phyloP scores from a whole-genome alignment of 345 rosid genomes.

The Durio zibethinus region DNA sequence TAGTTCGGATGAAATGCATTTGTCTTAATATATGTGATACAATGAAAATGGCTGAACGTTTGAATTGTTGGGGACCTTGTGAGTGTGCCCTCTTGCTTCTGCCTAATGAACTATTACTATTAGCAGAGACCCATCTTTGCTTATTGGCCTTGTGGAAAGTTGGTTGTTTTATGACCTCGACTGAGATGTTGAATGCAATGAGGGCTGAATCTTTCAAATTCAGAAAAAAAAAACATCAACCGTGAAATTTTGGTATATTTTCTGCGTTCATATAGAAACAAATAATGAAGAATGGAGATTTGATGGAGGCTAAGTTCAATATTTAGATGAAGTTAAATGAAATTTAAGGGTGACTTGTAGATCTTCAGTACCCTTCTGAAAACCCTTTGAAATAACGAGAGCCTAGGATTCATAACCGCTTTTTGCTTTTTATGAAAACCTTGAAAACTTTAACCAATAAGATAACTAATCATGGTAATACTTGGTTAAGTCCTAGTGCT shows the following conservation, averaged over 20 bases:
- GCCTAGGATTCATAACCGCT: neutral
- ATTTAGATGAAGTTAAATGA: neutral
- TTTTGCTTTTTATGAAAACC: neutral
- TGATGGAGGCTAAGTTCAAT: constrained; percentile 1
- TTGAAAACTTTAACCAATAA: constrained; percentile 4
- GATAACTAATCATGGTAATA: neutral
- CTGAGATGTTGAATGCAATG: neutral
- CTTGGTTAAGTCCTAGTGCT: neutral
- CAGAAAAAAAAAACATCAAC: neutral
- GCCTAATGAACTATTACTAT: neutral
- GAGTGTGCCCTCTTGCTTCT: neutral
- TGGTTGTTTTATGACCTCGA: neutral
- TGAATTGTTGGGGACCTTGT: neutral
- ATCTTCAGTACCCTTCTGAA: neutral
- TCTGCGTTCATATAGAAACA: neutral
- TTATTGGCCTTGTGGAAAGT: neutral
- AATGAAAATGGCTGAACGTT: neutral
- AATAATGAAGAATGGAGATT: neutral
- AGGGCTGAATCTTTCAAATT: neutral
- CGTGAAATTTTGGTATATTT: neutral
- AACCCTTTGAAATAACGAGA: neutral
- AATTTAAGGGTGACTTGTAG: neutral
- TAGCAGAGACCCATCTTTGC: neutral
- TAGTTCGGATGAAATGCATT: neutral
- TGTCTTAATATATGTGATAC: neutral